Conservation (phyloP, 192 early-diverging fungal genomes). For the Gonapodya prolifera region DNA sequence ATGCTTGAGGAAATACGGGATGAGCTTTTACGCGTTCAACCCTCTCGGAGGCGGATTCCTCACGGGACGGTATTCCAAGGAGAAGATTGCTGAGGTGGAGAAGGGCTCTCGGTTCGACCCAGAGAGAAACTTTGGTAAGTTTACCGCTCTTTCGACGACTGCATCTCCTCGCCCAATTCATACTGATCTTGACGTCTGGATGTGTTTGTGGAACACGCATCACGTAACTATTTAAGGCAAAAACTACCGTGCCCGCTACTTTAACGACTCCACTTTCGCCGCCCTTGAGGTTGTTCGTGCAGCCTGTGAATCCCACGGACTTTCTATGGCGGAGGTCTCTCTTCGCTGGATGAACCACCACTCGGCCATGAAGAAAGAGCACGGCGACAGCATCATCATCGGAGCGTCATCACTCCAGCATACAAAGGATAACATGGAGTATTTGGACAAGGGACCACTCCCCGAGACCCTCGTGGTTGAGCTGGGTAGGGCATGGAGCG, state of each 20-base stretch:
- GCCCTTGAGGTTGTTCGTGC: slow-evolving; percentile 30
- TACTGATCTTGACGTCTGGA: background rate
- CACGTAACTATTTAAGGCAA: background rate
- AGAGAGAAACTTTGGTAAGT: background rate
- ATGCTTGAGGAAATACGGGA: background rate
- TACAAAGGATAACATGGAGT: background rate
- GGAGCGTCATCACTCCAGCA: background rate
- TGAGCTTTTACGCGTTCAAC: background rate
- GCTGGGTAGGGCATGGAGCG: background rate
- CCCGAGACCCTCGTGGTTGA: background rate
- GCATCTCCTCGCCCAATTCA: background rate
- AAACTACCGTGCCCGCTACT: slow-evolving; percentile 28
- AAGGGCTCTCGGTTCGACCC: background rate
- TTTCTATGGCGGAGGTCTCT: slow-evolving; percentile 4
- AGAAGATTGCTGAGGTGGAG: background rate
- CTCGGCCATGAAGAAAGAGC: background rate
- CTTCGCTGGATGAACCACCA: background rate
- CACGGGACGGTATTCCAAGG: background rate
- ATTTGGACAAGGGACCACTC: background rate
- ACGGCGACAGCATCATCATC: background rate
- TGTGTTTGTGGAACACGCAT: too few species aligned
- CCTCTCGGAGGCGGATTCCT: background rate
- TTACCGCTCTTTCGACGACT: too few species aligned
- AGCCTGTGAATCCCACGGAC: slow-evolving; percentile 16
- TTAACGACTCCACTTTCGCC: slow-evolving; percentile 32